Percentiles rank a stretch among this genome's conserved stretches.
Evolutionary conservation across 2,329 filamentous ascomycete species (phyloP).

Genomic region (Thelonectria blattea): DNA sequence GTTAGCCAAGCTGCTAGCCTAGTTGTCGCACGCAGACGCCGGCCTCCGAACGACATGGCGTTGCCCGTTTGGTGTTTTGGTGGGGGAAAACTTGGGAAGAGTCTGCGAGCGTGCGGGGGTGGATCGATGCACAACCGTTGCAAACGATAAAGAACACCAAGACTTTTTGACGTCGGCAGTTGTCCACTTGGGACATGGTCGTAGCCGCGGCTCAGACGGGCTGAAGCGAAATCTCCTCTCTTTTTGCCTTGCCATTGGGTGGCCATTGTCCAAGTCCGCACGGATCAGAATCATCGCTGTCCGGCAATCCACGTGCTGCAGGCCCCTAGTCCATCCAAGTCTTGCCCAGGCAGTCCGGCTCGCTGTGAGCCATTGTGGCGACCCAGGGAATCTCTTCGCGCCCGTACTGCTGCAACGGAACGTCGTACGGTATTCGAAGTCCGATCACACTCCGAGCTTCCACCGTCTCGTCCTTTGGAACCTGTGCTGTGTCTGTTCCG

Average conservation of each 20-base stretch:
- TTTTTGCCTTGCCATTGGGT: neutral
- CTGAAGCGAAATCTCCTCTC: constrained; percentile 1
- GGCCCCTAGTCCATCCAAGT: constrained; percentile 44
- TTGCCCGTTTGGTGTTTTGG: neutral
- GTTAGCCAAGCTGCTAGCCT: constrained; percentile 20
- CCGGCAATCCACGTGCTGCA: neutral
- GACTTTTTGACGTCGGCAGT: constrained; percentile 6
- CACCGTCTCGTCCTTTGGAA: constrained; percentile 27
- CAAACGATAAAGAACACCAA: neutral
- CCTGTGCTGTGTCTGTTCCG: constrained; percentile 60
- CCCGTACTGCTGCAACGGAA: constrained; percentile 73
- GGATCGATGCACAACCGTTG: constrained; percentile 23
- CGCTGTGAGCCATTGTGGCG: constrained; percentile 62
- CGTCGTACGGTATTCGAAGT: constrained; percentile 80
- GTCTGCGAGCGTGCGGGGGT: constrained; percentile 28
- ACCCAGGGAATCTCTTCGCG: constrained; percentile 77
- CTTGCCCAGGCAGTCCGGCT: constrained; percentile 66
- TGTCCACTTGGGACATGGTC: neutral
- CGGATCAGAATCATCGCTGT: constrained; percentile 10
- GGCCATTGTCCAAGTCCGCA: neutral
- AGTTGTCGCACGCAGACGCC: constrained; percentile 9
- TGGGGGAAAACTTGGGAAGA: neutral
- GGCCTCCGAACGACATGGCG: constrained; percentile 5
- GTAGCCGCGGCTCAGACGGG: neutral
- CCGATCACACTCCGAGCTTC: constrained; percentile 59